A percentile compares a stretch with the other conserved stretches of the same genome.
phyloP scores from a whole-genome alignment of 345 rosid species.

The Bruguiera sexangula region DNA sequence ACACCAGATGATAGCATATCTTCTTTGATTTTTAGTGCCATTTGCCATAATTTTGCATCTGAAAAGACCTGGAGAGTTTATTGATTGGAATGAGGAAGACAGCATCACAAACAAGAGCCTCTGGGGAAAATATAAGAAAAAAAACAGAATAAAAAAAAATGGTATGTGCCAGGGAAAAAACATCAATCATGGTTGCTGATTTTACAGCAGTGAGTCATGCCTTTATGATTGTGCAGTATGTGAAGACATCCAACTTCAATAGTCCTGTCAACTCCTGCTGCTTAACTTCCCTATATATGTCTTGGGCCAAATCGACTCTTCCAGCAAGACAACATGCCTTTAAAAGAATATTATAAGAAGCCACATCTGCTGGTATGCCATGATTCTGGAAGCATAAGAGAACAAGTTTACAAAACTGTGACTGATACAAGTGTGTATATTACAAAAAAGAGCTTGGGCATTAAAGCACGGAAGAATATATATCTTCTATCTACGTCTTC shows the following conservation, averaged over 20 bases:
- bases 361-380: constrained; percentile 61
- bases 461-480: too few relatives aligned
- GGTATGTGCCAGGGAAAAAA: constrained; percentile 4
- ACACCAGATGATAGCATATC: constrained; percentile 79
- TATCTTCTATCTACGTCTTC: too few relatives aligned
- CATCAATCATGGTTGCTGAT: background rate
- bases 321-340: constrained; percentile 87
- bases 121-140: background rate
- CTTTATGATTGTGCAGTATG: constrained; percentile 90
- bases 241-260: constrained; percentile 76
- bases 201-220: constrained; percentile 35
- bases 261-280: constrained; percentile 60
- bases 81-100: background rate
- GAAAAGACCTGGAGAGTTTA: constrained; percentile 62
- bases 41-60: constrained; percentile 86
- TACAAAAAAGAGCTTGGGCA: too few relatives aligned
- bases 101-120: background rate
- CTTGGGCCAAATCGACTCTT: constrained; percentile 79
- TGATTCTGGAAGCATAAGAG: constrained; percentile 48
- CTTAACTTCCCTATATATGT: constrained; percentile 67
- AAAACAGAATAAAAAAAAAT: background rate
- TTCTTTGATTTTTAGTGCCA: constrained; percentile 78
- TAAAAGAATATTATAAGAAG: constrained; percentile 84
- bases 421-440: background rate
- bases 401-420: constrained; percentile 2